phyloP scores from a whole-genome alignment of 2,329 filamentous ascomycete genomes.

The Cytospora paraplurivora region DNA sequence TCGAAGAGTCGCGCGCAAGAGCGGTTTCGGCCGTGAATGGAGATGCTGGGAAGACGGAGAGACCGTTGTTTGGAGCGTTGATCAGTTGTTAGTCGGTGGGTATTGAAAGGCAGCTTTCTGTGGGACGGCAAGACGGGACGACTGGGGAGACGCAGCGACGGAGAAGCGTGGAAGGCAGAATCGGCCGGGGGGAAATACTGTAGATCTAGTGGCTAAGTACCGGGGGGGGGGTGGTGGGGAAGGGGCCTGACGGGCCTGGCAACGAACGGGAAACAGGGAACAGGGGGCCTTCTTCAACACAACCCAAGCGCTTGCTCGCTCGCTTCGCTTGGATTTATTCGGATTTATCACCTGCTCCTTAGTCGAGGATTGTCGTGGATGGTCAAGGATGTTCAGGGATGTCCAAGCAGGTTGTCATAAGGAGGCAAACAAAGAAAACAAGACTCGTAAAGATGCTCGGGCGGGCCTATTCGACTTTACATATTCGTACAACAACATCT shows the following conservation, averaged over 20 bases:
- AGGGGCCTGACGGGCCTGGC: neutral
- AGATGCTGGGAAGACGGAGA: neutral
- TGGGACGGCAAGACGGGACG: neutral
- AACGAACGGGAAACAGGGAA: neutral
- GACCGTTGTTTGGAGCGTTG: neutral
- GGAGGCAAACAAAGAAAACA: no score
- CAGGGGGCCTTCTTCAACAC: neutral
- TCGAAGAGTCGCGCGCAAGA: neutral
- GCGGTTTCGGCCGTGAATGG: constrained; percentile 1
- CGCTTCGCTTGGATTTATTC: no score
- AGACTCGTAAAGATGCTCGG: no score
- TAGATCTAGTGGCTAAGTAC: neutral
- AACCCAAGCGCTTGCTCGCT: no score
- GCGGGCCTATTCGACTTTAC: no score
- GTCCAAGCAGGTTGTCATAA: no score
- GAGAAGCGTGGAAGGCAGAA: neutral
- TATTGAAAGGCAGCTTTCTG: neutral
- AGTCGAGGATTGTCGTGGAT: no score
- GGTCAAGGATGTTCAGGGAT: no score
- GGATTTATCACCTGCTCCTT: no score
- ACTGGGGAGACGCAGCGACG: neutral
- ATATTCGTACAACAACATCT: no score
- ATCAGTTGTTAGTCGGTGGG: neutral
- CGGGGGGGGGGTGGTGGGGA: no score
- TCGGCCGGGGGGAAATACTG: neutral